Conservation (phyloP, 2,329 filamentous ascomycete genomes). For the Penicillium crustosum region DNA sequence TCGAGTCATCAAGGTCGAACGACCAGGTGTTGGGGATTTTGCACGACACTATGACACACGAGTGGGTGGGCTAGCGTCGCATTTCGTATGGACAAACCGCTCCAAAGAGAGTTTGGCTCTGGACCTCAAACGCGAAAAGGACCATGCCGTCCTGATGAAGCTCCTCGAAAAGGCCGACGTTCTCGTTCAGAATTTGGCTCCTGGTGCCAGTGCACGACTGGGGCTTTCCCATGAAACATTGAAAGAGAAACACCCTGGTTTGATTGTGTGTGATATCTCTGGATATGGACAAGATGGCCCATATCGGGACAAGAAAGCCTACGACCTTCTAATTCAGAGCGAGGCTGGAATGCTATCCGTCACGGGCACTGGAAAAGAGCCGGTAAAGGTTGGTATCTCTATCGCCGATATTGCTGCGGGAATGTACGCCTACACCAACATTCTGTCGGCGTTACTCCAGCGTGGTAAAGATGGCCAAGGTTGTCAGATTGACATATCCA, state of each 20-base stretch:
- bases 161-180: constrained; percentile 51
- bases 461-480: constrained; percentile 52
- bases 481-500: constrained; percentile 55
- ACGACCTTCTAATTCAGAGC: constrained; percentile 57
- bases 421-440: constrained; percentile 55
- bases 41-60: constrained; percentile 53
- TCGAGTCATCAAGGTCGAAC: constrained; percentile 57
- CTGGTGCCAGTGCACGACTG: constrained; percentile 50
- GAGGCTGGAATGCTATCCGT: constrained; percentile 55
- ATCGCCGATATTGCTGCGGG: constrained; percentile 57
- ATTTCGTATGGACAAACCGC: constrained; percentile 58
- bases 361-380: constrained; percentile 48
- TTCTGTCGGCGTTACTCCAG: constrained; percentile 52
- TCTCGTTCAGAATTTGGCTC: constrained; percentile 56
- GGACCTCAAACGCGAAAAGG: constrained; percentile 48
- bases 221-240: constrained; percentile 50
- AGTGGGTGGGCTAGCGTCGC: constrained; percentile 52
- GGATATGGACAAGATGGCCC: constrained; percentile 55
- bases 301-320: constrained; percentile 56
- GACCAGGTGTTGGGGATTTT: constrained; percentile 54
- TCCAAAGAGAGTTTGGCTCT: constrained; percentile 56
- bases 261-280: constrained; percentile 58
- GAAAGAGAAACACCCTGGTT: constrained; percentile 41
- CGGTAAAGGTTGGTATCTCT: constrained; percentile 55
- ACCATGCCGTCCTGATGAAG: constrained; percentile 46